phyloP scores from a whole-genome alignment of 176 grass and related monocot genomes.

The Zizania latifolia region DNA sequence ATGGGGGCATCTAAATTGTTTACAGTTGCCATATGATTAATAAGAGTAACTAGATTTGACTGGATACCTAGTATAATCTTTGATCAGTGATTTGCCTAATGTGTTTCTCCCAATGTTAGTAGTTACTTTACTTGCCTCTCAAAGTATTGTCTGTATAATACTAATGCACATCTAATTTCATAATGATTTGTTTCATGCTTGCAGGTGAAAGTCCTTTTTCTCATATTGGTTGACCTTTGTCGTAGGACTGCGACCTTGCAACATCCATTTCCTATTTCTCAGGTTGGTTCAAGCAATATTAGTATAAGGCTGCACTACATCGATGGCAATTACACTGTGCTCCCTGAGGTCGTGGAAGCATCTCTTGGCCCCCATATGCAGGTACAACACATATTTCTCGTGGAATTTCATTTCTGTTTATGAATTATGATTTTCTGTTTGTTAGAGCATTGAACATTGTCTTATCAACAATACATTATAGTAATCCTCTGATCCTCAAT shows the following conservation, averaged over 20 bases:
- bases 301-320: slow-evolving; percentile 98
- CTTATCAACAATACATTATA: not conserved
- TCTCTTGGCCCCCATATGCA: slow-evolving; percentile 98
- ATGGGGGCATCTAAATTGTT: not conserved
- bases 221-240: slow-evolving; percentile 97
- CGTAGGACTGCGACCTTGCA: slow-evolving; percentile 71
- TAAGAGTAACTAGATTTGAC: not conserved
- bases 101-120: not conserved
- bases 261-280: slow-evolving; percentile 83
- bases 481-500: slow-evolving; percentile 13
- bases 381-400: slow-evolving; percentile 36
- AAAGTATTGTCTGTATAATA: not conserved
- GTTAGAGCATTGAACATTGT: not conserved
- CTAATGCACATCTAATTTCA: not conserved
- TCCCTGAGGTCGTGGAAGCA: slow-evolving; percentile 96
- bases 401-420: not conserved
- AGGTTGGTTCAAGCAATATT: slow-evolving; percentile 88
- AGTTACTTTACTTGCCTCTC: not conserved
- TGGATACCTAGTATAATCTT: not conserved
- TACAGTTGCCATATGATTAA: not conserved
- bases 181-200: slow-evolving; percentile 21
- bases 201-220: slow-evolving; percentile 93
- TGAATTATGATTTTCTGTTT: not conserved
- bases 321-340: slow-evolving; percentile 94
- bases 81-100: not conserved